A percentile compares a stretch with the other conserved stretches of the same genome.
Evolutionary conservation across 2,329 filamentous ascomycete species (phyloP).

Genomic region (Fusarium aywerte): DNA sequence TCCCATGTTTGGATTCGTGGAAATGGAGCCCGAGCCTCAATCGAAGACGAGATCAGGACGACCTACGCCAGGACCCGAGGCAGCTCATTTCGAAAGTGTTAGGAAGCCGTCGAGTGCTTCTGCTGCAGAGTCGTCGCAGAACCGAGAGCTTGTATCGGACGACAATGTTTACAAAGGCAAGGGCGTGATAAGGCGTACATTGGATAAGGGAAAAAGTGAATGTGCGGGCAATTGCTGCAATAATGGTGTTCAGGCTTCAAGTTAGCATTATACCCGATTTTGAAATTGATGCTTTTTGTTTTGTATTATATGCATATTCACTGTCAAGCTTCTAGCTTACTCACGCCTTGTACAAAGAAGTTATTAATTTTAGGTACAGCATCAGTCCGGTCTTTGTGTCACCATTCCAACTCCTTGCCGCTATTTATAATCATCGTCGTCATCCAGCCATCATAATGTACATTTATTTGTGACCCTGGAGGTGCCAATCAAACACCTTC

Average conservation of each 20-base stretch:
- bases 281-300: not conserved
- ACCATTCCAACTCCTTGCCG: slow-evolving; percentile 3
- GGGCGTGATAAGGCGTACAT: slow-evolving; percentile 6
- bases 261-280: slow-evolving; percentile 18
- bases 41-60: not conserved
- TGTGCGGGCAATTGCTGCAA: slow-evolving; percentile 7
- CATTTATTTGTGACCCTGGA: slow-evolving; percentile 56
- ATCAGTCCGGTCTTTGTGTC: not conserved
- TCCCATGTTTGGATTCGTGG: slow-evolving; percentile 34
- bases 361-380: not conserved
- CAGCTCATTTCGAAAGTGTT: slow-evolving; percentile 1
- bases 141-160: slow-evolving; percentile 1
- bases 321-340: not conserved
- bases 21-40: slow-evolving; percentile 28
- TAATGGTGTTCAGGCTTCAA: not conserved
- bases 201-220: slow-evolving; percentile 21
- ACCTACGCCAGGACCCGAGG: not conserved
- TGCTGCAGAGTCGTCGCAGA: slow-evolving; percentile 7
- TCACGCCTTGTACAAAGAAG: not conserved
- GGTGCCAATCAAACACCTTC: slow-evolving; percentile 86
- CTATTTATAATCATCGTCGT: slow-evolving; percentile 1
- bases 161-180: slow-evolving; percentile 4
- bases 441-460: not conserved
- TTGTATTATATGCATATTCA: not conserved
- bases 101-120: slow-evolving; percentile 20